Conservation (phyloP, 2,329 filamentous ascomycete genomes). For the Penicillium janthinellum region DNA sequence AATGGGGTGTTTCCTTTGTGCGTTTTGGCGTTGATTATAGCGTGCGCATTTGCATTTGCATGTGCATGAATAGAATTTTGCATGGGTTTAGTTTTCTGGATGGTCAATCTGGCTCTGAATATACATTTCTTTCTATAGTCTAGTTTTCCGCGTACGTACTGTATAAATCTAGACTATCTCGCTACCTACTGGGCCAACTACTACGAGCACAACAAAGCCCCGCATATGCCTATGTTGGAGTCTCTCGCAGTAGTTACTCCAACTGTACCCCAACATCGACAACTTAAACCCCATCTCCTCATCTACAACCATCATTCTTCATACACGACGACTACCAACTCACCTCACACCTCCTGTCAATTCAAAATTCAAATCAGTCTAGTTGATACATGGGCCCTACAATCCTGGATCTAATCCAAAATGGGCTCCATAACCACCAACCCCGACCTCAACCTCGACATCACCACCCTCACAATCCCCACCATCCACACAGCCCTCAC, state of each 20-base stretch:
- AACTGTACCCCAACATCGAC: neutral
- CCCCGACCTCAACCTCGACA: neutral
- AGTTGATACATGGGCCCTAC: no score
- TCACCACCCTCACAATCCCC: slow-evolving; percentile 59
- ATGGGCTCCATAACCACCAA: neutral
- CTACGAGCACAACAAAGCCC: neutral
- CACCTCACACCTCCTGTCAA: no score
- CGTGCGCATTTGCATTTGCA: slow-evolving; percentile 2
- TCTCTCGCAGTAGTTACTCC: neutral
- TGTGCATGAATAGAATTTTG: slow-evolving; percentile 5
- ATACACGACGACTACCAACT: neutral
- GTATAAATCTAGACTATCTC: neutral
- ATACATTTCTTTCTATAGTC: neutral
- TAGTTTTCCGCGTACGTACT: neutral
- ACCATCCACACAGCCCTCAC: slow-evolving; percentile 59
- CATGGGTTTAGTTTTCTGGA: neutral
- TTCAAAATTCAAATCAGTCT: no score
- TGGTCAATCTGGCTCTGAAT: neutral
- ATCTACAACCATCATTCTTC: neutral
- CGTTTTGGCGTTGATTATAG: neutral
- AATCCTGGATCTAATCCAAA: neutral
- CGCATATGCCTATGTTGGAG: neutral
- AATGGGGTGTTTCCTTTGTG: slow-evolving; percentile 22
- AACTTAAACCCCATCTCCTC: neutral
- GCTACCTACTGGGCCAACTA: no score